Evolutionary conservation across 257 asterid genomes (phyloP).

Genomic region (Solanum appendiculatum): DNA sequence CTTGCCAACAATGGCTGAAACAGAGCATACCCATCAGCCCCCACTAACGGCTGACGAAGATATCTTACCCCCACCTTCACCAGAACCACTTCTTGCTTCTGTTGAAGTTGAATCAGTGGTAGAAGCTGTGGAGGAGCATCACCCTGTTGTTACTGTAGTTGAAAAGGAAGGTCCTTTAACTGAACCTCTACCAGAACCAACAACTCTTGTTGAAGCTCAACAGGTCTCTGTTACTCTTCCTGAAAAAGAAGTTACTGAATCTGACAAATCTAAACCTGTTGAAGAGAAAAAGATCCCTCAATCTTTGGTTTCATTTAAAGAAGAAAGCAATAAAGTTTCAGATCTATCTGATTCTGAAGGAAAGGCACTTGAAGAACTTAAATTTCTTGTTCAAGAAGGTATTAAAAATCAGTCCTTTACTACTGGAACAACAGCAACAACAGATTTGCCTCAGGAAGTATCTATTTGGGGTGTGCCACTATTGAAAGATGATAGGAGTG

Average conservation of each 20-base stretch:
- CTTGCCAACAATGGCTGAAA: constrained; percentile 42
- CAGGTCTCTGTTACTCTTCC: constrained; percentile 25
- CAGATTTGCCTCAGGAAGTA: constrained; percentile 23
- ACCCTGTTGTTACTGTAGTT: constrained; percentile 27
- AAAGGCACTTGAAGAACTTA: constrained; percentile 46
- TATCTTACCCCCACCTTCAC: background rate
- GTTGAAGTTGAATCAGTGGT: constrained; percentile 13
- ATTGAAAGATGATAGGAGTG: constrained; percentile 56
- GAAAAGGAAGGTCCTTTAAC: constrained; percentile 39
- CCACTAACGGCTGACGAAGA: constrained; percentile 11
- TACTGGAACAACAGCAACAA: background rate
- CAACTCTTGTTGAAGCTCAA: constrained; percentile 9
- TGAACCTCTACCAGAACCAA: constrained; percentile 11
- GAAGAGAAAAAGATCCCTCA: constrained; percentile 37
- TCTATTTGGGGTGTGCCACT: constrained; percentile 81
- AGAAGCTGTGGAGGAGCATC: constrained; percentile 17
- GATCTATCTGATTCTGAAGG: constrained; percentile 60
- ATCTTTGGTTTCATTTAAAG: constrained; percentile 52
- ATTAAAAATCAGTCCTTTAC: constrained; percentile 19
- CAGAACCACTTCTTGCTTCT: constrained; percentile 60
- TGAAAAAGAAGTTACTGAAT: constrained; percentile 21
- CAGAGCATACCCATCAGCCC: constrained; percentile 16
- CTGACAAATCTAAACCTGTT: constrained; percentile 9
- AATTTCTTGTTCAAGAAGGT: constrained; percentile 35
- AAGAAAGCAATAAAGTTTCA: constrained; percentile 55